Conservation (phyloP, 2,329 filamentous ascomycete genomes). For the Graphilbum fragrans region DNA sequence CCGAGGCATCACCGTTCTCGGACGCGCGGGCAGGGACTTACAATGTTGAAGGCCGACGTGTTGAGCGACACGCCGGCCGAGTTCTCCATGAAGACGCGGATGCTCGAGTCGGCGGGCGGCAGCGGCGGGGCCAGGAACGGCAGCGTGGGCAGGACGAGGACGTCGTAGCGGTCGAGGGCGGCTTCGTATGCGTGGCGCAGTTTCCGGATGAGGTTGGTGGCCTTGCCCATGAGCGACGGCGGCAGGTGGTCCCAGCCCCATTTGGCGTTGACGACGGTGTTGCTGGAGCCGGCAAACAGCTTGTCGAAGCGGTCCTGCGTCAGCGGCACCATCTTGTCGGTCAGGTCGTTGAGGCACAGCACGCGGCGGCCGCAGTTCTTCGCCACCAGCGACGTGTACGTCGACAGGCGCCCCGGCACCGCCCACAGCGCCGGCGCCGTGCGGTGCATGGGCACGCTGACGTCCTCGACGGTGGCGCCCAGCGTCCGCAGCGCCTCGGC, state of each 20-base stretch:
- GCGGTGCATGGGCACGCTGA: slow-evolving; percentile 18
- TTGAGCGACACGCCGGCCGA: slow-evolving; percentile 7
- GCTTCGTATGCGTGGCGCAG: slow-evolving; percentile 23
- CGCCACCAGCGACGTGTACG: slow-evolving; percentile 21
- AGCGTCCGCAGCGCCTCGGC: slow-evolving; percentile 14
- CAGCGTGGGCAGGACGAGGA: slow-evolving; percentile 27
- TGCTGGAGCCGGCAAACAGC: slow-evolving; percentile 10
- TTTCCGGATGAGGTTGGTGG: slow-evolving; percentile 24
- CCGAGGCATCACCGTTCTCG: no score
- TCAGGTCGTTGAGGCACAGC: slow-evolving; percentile 12
- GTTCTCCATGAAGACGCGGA: slow-evolving; percentile 4
- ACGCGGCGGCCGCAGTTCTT: slow-evolving; percentile 12
- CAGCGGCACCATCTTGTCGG: slow-evolving; percentile 7
- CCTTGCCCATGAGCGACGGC: slow-evolving; percentile 22
- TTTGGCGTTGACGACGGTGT: slow-evolving; percentile 24
- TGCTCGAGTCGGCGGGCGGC: slow-evolving; percentile 5
- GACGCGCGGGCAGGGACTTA: no score
- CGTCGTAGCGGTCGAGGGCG: slow-evolving; percentile 21
- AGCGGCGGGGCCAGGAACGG: slow-evolving; percentile 7
- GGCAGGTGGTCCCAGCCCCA: slow-evolving; percentile 23
- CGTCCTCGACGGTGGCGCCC: slow-evolving; percentile 14
- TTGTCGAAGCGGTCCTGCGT: slow-evolving; percentile 5
- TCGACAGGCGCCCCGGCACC: slow-evolving; percentile 16
- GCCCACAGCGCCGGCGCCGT: slow-evolving; percentile 11
- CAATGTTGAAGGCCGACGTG: slow-evolving; percentile 7